A percentile compares a stretch with the other conserved stretches of the same genome.
phyloP scores from a whole-genome alignment of 2,329 filamentous ascomycete species.

The Nannizziopsis arthrosporioides region DNA sequence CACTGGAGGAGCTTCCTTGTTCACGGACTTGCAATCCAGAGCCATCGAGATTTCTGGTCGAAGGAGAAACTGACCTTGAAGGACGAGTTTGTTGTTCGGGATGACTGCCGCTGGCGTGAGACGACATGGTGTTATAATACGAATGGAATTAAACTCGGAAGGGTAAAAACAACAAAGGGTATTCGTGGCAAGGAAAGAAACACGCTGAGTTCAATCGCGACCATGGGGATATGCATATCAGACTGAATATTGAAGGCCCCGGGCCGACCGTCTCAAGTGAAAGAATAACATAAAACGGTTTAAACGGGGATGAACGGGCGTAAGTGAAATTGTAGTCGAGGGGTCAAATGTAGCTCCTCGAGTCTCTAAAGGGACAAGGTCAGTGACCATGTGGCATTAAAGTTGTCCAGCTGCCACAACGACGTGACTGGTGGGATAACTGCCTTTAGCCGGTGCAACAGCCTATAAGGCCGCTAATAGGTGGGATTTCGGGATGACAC shows the following conservation, averaged over 20 bases:
- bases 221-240: slow-evolving; percentile 6
- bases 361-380: too few species aligned
- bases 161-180: neutral
- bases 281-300: neutral
- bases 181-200: neutral
- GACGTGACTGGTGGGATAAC: too few species aligned
- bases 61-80: slow-evolving; percentile 8
- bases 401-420: too few species aligned
- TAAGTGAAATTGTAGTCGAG: too few species aligned
- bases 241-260: neutral
- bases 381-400: too few species aligned
- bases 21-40: slow-evolving; percentile 2
- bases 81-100: slow-evolving; percentile 1
- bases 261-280: neutral
- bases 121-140: slow-evolving; percentile 10
- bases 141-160: neutral
- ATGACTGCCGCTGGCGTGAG: slow-evolving; percentile 6
- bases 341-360: too few species aligned
- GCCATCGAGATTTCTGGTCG: slow-evolving; percentile 7
- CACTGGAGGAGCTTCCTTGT: slow-evolving; percentile 3
- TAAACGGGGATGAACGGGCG: neutral
- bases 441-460: too few species aligned
- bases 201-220: neutral
- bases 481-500: neutral
- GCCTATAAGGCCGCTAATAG: neutral